Base-by-base conservation (phyloP, 2,329 filamentous ascomycete genomes). In the Colletotrichum camelliae region DNA sequence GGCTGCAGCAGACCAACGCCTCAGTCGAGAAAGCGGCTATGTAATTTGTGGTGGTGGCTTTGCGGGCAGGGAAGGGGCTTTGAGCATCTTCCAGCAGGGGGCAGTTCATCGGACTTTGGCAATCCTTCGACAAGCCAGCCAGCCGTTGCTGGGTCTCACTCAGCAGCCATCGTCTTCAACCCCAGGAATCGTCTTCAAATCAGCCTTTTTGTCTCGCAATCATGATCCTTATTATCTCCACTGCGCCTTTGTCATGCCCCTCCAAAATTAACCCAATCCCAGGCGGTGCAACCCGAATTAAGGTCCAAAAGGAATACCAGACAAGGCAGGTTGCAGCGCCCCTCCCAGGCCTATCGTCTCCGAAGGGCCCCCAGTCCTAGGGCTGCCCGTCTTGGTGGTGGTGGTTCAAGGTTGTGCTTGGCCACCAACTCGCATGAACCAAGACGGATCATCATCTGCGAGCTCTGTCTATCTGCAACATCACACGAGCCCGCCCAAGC, bases 391-490 rank as follows among this genome's bases (percentile, higher is more conserved):
- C 43, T 13, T 52, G 43, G n/a, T 52, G 43, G 43, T 52, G 43
- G 43, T 52, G 43, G 43, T 52, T 24, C 43, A 52, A 52, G 43
- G 43, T 52, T 52, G n/a, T 52, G 43, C 43, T 52, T 52, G 43
- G 10, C 43, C 43, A 37, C 57, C 29, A 39, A 43, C n/a, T 43
- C 73, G 73, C 70, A 75, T 75, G 73, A 75, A 75, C 70, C 27
- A 68, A 37, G 64, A 73, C 58, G 64, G 70, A 73, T 65, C 64
- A 65, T 75, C 58, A 69, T 73, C 43, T 73, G 61, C 60, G 65
- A 39, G 70, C 21, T 12, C 64, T 58, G 57, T 75, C 43, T 73
- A 75, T 75, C 37, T 73, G 73, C 73, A 69, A 75, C 73, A 52
- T 48, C 27, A 64, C 57, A 73, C 70, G 35, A 68, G 70, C 64